Conservation (phyloP, 2,329 filamentous ascomycete genomes). For the Fusarium sp. region DNA sequence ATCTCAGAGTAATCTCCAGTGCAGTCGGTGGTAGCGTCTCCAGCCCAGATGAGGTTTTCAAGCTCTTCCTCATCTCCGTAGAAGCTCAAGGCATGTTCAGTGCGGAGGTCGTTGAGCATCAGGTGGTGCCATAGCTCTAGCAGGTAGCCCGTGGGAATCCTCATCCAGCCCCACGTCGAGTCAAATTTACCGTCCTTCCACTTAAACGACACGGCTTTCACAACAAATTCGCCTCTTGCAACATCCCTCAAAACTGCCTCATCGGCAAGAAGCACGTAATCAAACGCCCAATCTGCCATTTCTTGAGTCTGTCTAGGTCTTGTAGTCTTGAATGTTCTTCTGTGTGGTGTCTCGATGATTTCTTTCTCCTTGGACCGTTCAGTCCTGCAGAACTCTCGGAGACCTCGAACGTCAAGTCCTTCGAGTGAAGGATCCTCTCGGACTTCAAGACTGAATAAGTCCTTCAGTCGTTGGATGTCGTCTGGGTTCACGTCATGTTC, state of each 20-base stretch:
- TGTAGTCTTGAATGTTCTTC: background rate
- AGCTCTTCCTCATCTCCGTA: background rate
- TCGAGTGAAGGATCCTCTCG: background rate
- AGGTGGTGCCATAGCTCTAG: background rate
- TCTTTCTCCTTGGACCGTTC: accelerated
- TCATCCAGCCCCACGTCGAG: slow-evolving; percentile 4
- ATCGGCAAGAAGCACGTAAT: background rate
- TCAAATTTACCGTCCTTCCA: background rate
- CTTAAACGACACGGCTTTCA: background rate
- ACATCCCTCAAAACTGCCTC: background rate
- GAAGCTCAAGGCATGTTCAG: background rate
- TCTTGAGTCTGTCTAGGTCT: background rate
- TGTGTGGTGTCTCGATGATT: no score
- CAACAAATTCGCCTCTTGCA: background rate
- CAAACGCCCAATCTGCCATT: background rate
- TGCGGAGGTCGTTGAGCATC: background rate
- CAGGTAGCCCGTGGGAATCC: slow-evolving; percentile 12
- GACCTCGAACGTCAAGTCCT: background rate
- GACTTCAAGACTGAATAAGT: accelerated
- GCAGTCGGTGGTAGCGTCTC: background rate
- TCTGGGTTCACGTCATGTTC: background rate
- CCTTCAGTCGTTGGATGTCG: background rate
- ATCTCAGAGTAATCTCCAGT: background rate
- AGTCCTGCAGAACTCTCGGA: background rate
- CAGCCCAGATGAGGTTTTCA: background rate